These are phyloP conservation scores for Scutellaria baicalensis DNA, from an alignment of 257 asterid species.

Conservation along the genomic window DNA sequence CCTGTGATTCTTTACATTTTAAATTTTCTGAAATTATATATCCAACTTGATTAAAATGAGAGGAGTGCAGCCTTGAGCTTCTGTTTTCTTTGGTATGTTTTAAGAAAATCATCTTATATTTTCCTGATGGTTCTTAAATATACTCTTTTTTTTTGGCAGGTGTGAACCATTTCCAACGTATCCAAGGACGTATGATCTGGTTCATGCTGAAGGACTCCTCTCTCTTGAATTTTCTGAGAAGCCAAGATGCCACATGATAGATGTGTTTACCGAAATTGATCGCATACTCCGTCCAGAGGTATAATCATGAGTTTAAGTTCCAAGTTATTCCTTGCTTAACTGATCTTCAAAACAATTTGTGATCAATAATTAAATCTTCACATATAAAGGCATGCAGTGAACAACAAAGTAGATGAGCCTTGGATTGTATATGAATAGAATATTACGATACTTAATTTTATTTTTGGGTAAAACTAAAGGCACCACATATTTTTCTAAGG, in stretches of 20 bases:
- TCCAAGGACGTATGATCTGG: constrained; percentile 95
- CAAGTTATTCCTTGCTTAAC: background rate
- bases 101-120: background rate
- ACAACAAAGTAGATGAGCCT: background rate
- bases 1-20: background rate
- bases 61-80: background rate
- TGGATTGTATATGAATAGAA: background rate
- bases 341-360: background rate
- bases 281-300: constrained; percentile 99
- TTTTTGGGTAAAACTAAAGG: too few species aligned
- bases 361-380: constrained; percentile 1
- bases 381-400: background rate
- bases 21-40: background rate
- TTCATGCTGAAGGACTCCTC: constrained; percentile 87
- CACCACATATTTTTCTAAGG: too few species aligned
- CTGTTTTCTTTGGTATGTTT: background rate
- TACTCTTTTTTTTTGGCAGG: constrained; percentile 41
- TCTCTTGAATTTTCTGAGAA: constrained; percentile 75
- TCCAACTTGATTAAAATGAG: background rate
- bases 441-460: background rate
- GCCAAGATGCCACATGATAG: constrained; percentile 70
- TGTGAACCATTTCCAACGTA: constrained; percentile 96
- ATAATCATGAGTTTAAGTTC: constrained; percentile 7
- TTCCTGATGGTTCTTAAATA: background rate
- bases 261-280: constrained; percentile 78